These are phyloP conservation scores for Claviceps arundinis DNA, from an alignment of 2,329 filamentous ascomycete genomes.

Conservation along the genomic window DNA sequence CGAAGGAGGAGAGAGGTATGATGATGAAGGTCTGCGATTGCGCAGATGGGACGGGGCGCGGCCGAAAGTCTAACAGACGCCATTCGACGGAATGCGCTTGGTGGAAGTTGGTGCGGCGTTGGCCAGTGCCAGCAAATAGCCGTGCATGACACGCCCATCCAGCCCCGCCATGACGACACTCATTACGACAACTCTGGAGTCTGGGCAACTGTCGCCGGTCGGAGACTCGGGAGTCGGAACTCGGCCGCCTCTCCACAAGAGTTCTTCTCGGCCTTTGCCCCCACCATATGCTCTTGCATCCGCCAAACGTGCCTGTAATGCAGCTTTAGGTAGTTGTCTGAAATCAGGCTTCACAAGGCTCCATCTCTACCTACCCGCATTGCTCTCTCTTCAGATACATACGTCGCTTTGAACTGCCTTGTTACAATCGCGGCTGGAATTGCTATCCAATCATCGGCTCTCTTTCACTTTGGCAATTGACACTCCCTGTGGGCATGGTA, in stretches of 20 bases:
- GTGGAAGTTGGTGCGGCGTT: too few species aligned
- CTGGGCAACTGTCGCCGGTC: too few species aligned
- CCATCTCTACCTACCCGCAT: too few species aligned
- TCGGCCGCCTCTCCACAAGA: not conserved
- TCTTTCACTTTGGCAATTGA: not conserved
- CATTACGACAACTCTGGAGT: not conserved
- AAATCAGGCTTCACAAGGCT: too few species aligned
- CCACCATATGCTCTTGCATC: too few species aligned
- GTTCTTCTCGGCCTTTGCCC: too few species aligned
- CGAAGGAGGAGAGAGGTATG: not conserved
- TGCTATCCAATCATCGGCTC: not conserved
- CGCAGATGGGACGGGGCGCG: not conserved
- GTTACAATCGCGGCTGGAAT: too few species aligned
- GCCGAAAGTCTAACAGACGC: not conserved
- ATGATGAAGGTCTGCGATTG: not conserved
- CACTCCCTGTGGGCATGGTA: not conserved
- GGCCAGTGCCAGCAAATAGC: not conserved
- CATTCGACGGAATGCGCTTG: not conserved
- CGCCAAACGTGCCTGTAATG: too few species aligned
- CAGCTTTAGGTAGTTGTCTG: too few species aligned
- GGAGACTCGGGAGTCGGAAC: not conserved
- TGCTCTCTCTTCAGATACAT: too few species aligned
- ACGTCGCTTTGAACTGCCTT: too few species aligned
- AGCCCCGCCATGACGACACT: conserved; percentile 3
- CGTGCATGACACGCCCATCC: not conserved